Conservation (phyloP, 352 stramenopile species). For the Phytophthora aleatoria region DNA sequence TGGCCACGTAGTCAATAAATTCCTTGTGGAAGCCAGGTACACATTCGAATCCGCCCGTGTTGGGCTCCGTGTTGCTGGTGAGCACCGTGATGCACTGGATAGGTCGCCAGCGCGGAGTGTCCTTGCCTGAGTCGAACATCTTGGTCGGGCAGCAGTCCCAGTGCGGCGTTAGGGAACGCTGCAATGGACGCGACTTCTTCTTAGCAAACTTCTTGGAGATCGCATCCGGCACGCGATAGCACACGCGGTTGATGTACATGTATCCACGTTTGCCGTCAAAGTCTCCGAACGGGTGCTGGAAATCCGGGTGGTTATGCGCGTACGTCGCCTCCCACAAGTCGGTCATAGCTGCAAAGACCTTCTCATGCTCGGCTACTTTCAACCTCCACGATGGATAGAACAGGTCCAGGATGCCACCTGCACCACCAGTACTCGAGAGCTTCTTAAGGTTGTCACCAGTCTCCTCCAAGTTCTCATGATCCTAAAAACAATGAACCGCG, state of each 20-base stretch:
- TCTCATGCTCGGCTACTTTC: constrained; percentile 66
- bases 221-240: constrained; percentile 74
- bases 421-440: constrained; percentile 87
- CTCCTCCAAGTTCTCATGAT: constrained; percentile 63
- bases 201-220: constrained; percentile 64
- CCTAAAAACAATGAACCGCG: constrained; percentile 17
- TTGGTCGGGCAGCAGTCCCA: constrained; percentile 87
- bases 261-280: constrained; percentile 79
- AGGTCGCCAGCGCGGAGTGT: constrained; percentile 79
- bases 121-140: constrained; percentile 74
- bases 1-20: constrained; percentile 68
- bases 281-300: constrained; percentile 68
- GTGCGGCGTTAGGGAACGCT: constrained; percentile 88
- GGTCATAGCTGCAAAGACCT: constrained; percentile 81
- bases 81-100: constrained; percentile 91
- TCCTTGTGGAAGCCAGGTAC: constrained; percentile 88
- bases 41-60: constrained; percentile 88
- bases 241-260: constrained; percentile 90
- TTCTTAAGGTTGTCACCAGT: constrained; percentile 77
- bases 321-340: constrained; percentile 87
- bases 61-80: constrained; percentile 62
- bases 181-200: constrained; percentile 81
- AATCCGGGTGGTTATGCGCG: constrained; percentile 55
- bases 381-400: constrained; percentile 91
- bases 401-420: constrained; percentile 87